Percentiles rank a stretch among this genome's conserved stretches.
Conservation (phyloP, 140 eudicot genomes). For the Anethum foeniculum region DNA sequence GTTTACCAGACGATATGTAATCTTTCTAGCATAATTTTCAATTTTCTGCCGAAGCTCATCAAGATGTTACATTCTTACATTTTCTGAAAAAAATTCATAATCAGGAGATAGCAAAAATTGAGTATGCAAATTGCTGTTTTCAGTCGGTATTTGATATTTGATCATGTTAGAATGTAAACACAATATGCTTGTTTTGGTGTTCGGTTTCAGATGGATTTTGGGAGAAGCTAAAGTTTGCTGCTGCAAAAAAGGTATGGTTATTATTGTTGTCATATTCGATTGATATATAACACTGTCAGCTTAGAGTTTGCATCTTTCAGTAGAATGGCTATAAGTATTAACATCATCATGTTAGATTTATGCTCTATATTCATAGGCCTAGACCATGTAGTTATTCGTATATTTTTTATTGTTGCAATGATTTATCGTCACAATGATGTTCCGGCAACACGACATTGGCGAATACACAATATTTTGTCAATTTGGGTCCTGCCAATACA, state of each 20-base stretch:
- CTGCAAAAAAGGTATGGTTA: constrained; percentile 51
- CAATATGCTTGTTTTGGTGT: constrained; percentile 3
- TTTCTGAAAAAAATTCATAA: background rate
- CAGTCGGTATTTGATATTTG: background rate
- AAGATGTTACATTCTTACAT: background rate
- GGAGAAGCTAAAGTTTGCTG: constrained; percentile 51
- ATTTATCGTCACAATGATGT: background rate
- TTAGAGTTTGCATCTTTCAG: background rate
- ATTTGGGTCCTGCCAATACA: background rate
- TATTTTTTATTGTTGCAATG: background rate
- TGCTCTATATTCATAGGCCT: background rate
- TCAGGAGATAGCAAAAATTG: background rate
- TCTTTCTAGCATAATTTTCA: background rate
- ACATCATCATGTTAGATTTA: background rate
- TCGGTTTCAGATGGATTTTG: constrained; percentile 51
- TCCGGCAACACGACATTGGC: background rate
- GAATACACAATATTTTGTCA: background rate
- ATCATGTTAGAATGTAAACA: background rate
- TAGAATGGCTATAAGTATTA: background rate
- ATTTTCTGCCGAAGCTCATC: background rate
- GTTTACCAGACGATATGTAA: background rate
- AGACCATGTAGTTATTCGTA: background rate
- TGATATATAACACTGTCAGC: background rate
- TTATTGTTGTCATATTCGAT: constrained; percentile 8
- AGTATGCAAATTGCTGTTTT: background rate